Evolutionary conservation across 2,329 filamentous ascomycete species (phyloP).

Genomic region (Aureobasidium sp.): DNA sequence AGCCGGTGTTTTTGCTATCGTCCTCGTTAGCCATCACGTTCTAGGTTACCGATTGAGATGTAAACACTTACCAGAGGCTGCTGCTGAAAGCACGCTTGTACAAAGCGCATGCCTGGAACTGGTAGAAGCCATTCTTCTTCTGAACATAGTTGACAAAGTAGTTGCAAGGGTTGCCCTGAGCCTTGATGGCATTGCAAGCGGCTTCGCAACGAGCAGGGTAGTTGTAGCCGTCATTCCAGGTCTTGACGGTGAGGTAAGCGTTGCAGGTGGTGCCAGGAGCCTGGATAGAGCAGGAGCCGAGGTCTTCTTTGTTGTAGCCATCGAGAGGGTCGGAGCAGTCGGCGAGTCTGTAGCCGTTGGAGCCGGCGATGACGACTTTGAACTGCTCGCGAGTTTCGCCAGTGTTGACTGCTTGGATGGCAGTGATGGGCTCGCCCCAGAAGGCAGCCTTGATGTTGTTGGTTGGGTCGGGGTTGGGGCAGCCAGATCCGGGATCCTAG

Average conservation of each 20-base stretch:
- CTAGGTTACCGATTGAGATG: neutral
- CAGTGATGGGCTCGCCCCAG: constrained; percentile 27
- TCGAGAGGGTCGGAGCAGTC: constrained; percentile 8
- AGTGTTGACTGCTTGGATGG: constrained; percentile 27
- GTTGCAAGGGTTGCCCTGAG: constrained; percentile 14
- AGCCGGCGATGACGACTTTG: constrained; percentile 37
- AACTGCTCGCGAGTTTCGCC: constrained; percentile 31
- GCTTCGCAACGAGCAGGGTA: constrained; percentile 15
- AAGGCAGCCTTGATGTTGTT: constrained; percentile 32
- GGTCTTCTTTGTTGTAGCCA: neutral
- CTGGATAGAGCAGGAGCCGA: neutral
- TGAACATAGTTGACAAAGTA: constrained; percentile 32
- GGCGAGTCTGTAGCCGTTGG: constrained; percentile 31
- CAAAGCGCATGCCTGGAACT: constrained; percentile 32
- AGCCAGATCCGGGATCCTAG: constrained; percentile 26
- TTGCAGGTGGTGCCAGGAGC: neutral
- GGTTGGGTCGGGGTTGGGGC: constrained; percentile 30
- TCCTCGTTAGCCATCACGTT: too few relatives aligned
- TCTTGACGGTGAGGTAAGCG: constrained; percentile 3
- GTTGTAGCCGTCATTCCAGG: constrained; percentile 11
- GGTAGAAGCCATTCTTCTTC: constrained; percentile 27
- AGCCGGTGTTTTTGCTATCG: too few relatives aligned
- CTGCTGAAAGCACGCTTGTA: constrained; percentile 22
- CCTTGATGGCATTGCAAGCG: constrained; percentile 18
- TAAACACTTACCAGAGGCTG: constrained; percentile 7